Evolutionary conservation across 2,329 filamentous ascomycete species (phyloP).

Genomic region (Xylariaceae sp.): DNA sequence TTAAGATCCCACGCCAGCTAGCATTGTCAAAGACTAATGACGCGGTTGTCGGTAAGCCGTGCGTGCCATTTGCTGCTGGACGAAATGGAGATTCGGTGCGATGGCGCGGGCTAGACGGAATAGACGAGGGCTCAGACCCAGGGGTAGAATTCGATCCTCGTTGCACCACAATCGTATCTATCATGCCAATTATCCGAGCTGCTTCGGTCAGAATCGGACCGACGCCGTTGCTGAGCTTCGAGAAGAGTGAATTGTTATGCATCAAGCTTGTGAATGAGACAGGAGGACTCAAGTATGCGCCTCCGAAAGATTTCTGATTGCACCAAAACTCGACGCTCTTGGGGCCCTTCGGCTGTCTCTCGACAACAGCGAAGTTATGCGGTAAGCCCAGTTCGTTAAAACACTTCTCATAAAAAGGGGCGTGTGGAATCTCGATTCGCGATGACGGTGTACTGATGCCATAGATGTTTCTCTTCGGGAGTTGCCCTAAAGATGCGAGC

Average conservation of each 20-base stretch:
- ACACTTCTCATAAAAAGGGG: slow-evolving; percentile 82
- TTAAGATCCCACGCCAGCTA: slow-evolving; percentile 79
- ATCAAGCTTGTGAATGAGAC: slow-evolving; percentile 59
- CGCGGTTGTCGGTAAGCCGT: slow-evolving; percentile 44
- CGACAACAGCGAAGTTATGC: slow-evolving; percentile 72
- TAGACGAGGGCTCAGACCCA: slow-evolving; percentile 43
- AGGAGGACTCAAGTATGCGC: slow-evolving; percentile 75
- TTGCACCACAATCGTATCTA: slow-evolving; percentile 74
- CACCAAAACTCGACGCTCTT: slow-evolving; percentile 68
- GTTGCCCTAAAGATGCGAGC: slow-evolving; percentile 71
- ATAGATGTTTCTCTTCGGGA: slow-evolving; percentile 76
- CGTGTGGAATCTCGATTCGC: slow-evolving; percentile 62
- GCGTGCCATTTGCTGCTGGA: slow-evolving; percentile 6
- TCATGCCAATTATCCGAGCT: slow-evolving; percentile 71
- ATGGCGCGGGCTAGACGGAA: slow-evolving; percentile 45
- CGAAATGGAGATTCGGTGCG: slow-evolving; percentile 27
- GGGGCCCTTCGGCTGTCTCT: slow-evolving; percentile 62
- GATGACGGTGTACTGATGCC: slow-evolving; percentile 70
- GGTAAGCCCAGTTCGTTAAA: slow-evolving; percentile 82
- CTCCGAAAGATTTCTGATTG: slow-evolving; percentile 72
- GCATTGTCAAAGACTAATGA: slow-evolving; percentile 75
- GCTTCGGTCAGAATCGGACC: slow-evolving; percentile 67
- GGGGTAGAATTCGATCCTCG: slow-evolving; percentile 41
- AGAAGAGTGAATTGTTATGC: slow-evolving; percentile 50
- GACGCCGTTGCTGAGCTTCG: slow-evolving; percentile 45